Percentiles rank a stretch among this genome's conserved stretches.
Evolutionary conservation across 2,329 filamentous ascomycete species (phyloP).

Genomic region (Paraconiothyrium brasiliense): DNA sequence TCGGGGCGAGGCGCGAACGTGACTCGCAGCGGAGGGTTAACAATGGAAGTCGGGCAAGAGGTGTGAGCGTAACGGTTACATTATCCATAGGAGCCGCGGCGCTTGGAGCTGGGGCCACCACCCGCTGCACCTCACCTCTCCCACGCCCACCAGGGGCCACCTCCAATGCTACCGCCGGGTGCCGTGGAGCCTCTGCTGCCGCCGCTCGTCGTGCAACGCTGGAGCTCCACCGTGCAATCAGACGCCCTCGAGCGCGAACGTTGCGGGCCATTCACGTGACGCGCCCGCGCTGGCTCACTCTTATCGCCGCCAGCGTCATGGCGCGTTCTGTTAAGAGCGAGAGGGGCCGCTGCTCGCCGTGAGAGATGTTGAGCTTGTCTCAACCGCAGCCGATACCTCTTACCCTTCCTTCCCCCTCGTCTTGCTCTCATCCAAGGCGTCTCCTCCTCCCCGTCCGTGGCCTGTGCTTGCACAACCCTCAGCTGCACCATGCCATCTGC

Average conservation of each 20-base stretch:
- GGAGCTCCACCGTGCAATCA: slow-evolving; percentile 16
- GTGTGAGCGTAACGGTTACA: slow-evolving; percentile 35
- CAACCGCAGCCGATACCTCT: slow-evolving; percentile 30
- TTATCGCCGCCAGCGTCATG: slow-evolving; percentile 27
- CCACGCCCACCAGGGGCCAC: slow-evolving; percentile 38
- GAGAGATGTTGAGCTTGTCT: slow-evolving; percentile 40
- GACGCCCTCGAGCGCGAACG: slow-evolving; percentile 25
- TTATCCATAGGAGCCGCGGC: slow-evolving; percentile 36
- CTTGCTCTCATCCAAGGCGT: slow-evolving; percentile 8
- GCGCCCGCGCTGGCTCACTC: slow-evolving; percentile 22
- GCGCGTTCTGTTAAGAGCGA: slow-evolving; percentile 33
- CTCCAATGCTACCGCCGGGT: slow-evolving; percentile 33
- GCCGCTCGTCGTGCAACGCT: slow-evolving; percentile 41
- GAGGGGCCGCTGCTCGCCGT: slow-evolving; percentile 24
- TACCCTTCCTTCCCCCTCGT: slow-evolving; percentile 32
- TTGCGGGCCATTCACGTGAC: slow-evolving; percentile 24
- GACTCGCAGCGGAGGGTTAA: slow-evolving; percentile 44
- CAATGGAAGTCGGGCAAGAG: slow-evolving; percentile 44
- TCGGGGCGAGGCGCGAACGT: slow-evolving; percentile 42
- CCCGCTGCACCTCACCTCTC: slow-evolving; percentile 21
- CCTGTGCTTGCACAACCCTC: slow-evolving; percentile 7
- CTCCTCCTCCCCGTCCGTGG: slow-evolving; percentile 18
- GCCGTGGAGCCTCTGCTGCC: slow-evolving; percentile 17
- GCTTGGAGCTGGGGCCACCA: slow-evolving; percentile 33
- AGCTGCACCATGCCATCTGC: slow-evolving; percentile 51